Evolutionary conservation across 2,329 filamentous ascomycete genomes (phyloP), one percentile per base, ranked within the genome.

Genomic region (Botrytis aclada): DNA sequence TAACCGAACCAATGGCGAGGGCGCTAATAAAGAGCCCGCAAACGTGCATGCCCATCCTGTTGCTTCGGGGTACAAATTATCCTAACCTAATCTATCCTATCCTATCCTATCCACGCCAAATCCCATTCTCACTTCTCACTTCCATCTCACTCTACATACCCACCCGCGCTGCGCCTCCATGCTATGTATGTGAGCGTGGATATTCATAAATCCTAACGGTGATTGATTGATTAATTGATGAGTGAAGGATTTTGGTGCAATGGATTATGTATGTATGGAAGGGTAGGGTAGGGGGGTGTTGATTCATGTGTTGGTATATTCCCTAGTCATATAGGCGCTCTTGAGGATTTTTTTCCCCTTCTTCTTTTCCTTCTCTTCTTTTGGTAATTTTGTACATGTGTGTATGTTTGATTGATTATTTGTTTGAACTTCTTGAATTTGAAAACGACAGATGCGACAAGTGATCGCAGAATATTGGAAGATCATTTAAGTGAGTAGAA

Each of bases 121-220:
- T 54, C 37, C 64, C 25, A 56, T 56, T 67, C 47, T 67, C 64
- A 39, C 34, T 39, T 41, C 64, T 67, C 47, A 56, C 64, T 67
- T 37, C 25, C 25, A 54, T 54, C 47, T 54, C 25, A 54, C 47
- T n/a, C 25, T n/a, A n/a, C 25, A 54, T 56, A 56, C 47, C 64
- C 34, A 56, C 47, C 47, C 45, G 64, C 64, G 22, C 64, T 67
- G 64, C 64, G 64, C 64, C 64, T 67, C 45, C n/a, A 39, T 67
- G 39, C 39, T 4, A 54, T 54, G 47, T 54, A n/a, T n/a, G 47
- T 41, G 25, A 29, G 47, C 20, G 64, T n/a, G 62, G 62, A 29
- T 66, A 25, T 39, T 29, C 4, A 16, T 34, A 51, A 37, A 54
- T 56, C 47, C 64, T 32, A n/a, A 67, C 29, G 47, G 14, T n/a